phyloP scores from a whole-genome alignment of 495 filamentous ascomycete species.

The Tuber calosporum region DNA sequence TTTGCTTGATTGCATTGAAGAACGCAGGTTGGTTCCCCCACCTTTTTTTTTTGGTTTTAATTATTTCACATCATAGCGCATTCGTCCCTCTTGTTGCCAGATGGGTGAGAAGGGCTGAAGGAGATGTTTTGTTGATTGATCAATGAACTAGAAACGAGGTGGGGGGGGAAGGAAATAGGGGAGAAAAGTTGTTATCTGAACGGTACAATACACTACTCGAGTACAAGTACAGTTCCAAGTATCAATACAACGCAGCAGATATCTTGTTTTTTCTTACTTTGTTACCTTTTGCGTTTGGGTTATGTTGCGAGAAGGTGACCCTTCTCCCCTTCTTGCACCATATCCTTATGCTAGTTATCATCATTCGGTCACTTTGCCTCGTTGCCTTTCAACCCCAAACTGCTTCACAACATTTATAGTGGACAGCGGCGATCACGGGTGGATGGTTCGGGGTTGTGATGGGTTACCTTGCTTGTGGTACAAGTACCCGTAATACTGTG shows the following conservation, averaged over 20 bases:
- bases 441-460: neutral
- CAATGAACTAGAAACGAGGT: neutral
- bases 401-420: neutral
- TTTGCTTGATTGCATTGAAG: neutral
- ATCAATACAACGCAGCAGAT: neutral
- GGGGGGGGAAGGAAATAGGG: neutral
- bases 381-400: neutral
- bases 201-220: neutral
- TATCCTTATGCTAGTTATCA: neutral
- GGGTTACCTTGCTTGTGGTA: neutral
- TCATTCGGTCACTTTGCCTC: neutral
- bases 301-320: too few species aligned
- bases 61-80: neutral
- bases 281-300: neutral
- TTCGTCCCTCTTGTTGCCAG: neutral
- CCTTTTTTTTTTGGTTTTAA: neutral
- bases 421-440: neutral
- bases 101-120: neutral
- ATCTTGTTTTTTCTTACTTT: neutral
- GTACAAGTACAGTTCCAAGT: neutral
- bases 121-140: neutral
- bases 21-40: neutral
- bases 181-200: neutral
- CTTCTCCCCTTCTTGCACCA: neutral
- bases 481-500: too few species aligned